phyloP scores from a whole-genome alignment of 345 rosid species.

The Anastatica hierochuntica region DNA sequence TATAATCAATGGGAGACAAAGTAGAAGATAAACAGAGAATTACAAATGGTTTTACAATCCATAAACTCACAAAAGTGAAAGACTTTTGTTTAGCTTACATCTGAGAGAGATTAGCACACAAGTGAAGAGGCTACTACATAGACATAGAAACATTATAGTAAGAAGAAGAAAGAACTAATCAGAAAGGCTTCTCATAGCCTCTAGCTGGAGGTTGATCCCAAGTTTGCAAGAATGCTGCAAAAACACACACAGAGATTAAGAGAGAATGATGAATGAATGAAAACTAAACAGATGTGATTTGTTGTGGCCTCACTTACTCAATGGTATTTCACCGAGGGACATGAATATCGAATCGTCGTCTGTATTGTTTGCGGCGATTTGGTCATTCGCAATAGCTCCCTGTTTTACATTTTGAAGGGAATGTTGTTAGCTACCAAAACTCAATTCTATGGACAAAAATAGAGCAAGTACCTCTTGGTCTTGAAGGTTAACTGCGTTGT shows the following conservation, averaged over 20 bases:
- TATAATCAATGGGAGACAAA: too few species aligned
- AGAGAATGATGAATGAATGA: neutral
- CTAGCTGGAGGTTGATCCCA: conserved; percentile 79
- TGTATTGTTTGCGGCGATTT: conserved; percentile 11
- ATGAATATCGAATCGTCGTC: conserved; percentile 92
- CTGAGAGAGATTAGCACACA: conserved; percentile 11
- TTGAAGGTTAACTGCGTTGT: conserved; percentile 43
- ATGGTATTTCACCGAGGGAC: conserved; percentile 95
- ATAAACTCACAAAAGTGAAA: too few species aligned
- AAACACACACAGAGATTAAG: neutral
- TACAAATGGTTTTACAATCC: too few species aligned
- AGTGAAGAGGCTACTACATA: conserved; percentile 6
- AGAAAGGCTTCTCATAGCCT: conserved; percentile 70
- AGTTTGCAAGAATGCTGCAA: conserved; percentile 62
- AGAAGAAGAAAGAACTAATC: conserved; percentile 20
- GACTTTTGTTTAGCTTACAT: too few species aligned
- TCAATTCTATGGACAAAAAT: neutral
- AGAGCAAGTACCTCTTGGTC: conserved; percentile 54
- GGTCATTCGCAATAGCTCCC: conserved; percentile 25
- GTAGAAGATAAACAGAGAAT: too few species aligned
- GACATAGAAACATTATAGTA: neutral
- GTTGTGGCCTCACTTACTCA: too few species aligned
- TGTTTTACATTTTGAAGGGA: neutral
- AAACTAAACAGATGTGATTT: neutral
- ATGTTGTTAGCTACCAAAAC: conserved; percentile 6